Percentiles rank a stretch among this genome's conserved stretches.
These are phyloP conservation scores for Logfia minima DNA, from an alignment of 129 eudicot genomes.

Conservation along the genomic window DNA sequence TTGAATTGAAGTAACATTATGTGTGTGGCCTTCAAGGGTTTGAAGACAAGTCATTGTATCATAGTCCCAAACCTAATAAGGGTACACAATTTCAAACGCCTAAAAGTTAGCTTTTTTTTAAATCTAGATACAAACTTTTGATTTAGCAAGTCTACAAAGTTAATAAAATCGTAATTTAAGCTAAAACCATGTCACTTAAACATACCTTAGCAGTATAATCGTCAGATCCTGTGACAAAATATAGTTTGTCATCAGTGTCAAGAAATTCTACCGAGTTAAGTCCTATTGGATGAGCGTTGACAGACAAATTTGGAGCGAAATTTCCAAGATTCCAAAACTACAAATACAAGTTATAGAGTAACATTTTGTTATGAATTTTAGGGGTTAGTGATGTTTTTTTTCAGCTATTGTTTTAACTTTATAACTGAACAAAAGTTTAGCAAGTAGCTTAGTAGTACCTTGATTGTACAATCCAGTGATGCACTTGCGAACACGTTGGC, in stretches of 20 bases:
- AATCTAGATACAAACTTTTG: too few relatives aligned
- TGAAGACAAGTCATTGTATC: conserved; percentile 50
- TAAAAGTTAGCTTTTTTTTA: too few relatives aligned
- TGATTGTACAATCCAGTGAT: conserved; percentile 54
- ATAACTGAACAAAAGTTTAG: not conserved
- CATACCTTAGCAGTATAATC: conserved; percentile 85
- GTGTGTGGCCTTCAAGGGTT: conserved; percentile 69
- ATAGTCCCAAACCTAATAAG: conserved; percentile 30
- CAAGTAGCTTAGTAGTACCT: conserved; percentile 34
- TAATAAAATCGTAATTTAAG: too few relatives aligned
- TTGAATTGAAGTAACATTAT: conserved; percentile 53
- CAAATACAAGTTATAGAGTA: not conserved
- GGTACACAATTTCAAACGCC: too few relatives aligned
- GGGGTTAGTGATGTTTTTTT: not conserved
- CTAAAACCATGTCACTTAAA: not conserved
- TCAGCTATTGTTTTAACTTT: not conserved
- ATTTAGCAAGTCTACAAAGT: too few relatives aligned
- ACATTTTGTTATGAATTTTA: not conserved
- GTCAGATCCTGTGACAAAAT: conserved; percentile 79
- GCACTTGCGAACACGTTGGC: conserved; percentile 32
- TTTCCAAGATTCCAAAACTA: conserved; percentile 87
- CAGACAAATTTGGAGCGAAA: conserved; percentile 59
- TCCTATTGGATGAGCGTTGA: conserved; percentile 75
- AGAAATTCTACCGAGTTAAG: conserved; percentile 72
- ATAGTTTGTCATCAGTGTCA: conserved; percentile 60